Evolutionary conservation across 1,284 basidiomycete genomes (phyloP), one percentile per base, ranked within the genome.

Genomic region (Moniliella sp.): DNA sequence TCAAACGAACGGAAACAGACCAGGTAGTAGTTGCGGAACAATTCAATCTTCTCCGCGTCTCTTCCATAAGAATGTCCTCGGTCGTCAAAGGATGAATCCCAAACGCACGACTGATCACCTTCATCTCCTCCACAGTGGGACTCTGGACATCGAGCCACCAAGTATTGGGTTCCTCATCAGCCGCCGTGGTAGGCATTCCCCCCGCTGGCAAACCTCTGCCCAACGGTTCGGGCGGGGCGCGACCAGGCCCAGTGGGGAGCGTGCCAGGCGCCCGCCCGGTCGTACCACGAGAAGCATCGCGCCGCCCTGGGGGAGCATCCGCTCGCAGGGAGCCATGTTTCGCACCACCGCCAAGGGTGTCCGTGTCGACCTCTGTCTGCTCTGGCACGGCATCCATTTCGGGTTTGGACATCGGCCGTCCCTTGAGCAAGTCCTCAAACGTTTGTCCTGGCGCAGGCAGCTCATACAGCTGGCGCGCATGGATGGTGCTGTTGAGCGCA

Each of bases 1-100:
- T 99, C 91, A 65, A 99, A 97, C 39, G 82, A 81, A 40, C 91
- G 77, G 70, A 97, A 99, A 72, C 88, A 97, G 43, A 97, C 91
- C 31, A 99, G 74, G 61, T 94, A 97, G 62, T 99, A 99, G 61
- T 91, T 93, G 36, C 86, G 70, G 71, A 97, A 97, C 12, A 99
- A 71, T 62, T 99, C 91, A 49, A 99, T 99, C 69, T 97, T 99
- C 65, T 99, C 91, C 91, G 80, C 23, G 86, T 82, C 66, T 97
- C 91, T 62, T 97, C 88, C 76, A 94, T 93, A 51, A 84, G 74
- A 57, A 99, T 97, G 67, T 99, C 91, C 66, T 99, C 91, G 10
- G 86, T 91, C 4, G 91, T 99, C 42, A 99, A 69, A 2, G 91
- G 91, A 64, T 99, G 91, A 53, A 99, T 93, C 9, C 72, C 73